Evolutionary conservation across 805 yeast species (phyloP).

Genomic region (Pichia paraexigua): DNA sequence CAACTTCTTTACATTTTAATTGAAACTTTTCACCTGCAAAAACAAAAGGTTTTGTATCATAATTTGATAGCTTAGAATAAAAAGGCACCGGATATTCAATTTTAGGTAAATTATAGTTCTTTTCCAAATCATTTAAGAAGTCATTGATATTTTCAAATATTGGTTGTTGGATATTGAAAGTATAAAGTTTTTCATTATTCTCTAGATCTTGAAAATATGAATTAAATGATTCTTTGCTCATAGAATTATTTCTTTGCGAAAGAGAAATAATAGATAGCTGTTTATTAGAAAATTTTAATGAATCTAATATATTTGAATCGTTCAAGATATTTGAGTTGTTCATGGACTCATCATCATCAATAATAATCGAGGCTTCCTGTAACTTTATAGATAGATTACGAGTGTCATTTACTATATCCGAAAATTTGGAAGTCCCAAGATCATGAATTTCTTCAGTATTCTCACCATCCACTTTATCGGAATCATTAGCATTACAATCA

Average conservation of each 20-base stretch:
- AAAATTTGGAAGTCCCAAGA: neutral
- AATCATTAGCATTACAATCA: neutral
- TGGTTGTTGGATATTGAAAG: constrained; percentile 15
- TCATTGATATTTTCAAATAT: constrained; percentile 7
- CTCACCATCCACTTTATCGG: neutral
- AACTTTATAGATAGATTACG: constrained; percentile 1
- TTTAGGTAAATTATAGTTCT: constrained; percentile 37
- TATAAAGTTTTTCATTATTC: neutral
- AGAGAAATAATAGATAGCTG: neutral
- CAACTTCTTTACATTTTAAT: constrained; percentile 32
- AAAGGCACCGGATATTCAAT: constrained; percentile 55
- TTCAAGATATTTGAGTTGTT: neutral
- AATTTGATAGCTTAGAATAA: constrained; percentile 47
- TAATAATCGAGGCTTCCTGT: constrained; percentile 4
- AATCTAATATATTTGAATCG: neutral
- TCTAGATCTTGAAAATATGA: neutral
- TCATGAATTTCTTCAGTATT: neutral
- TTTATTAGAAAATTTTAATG: neutral
- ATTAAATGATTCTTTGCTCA: neutral
- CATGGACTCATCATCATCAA: neutral
- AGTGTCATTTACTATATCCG: neutral
- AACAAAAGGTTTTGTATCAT: constrained; percentile 44
- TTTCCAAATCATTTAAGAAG: constrained; percentile 31
- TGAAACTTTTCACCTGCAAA: constrained; percentile 61
- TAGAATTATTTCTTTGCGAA: neutral